phyloP scores from a whole-genome alignment of 345 rosid species.

The Rhodomyrtus tomentosa region DNA sequence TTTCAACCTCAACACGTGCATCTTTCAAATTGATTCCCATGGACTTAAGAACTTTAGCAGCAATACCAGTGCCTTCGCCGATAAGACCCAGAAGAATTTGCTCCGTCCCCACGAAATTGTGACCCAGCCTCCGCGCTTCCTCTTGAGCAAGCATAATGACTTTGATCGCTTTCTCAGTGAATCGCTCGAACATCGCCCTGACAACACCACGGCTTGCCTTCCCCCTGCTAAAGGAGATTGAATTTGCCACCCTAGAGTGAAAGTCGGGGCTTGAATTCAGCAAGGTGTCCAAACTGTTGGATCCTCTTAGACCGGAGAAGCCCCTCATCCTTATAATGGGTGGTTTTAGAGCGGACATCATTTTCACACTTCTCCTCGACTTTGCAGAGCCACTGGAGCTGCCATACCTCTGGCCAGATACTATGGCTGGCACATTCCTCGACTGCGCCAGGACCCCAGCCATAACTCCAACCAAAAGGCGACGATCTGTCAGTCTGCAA shows the following conservation, averaged over 20 bases:
- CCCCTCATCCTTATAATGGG: slow-evolving; percentile 33
- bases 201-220: slow-evolving; percentile 36
- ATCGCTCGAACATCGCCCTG: slow-evolving; percentile 90
- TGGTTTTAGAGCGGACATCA: slow-evolving; percentile 26
- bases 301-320: slow-evolving; percentile 45
- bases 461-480: slow-evolving; percentile 23
- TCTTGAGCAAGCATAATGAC: slow-evolving; percentile 96
- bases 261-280: slow-evolving; percentile 28
- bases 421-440: slow-evolving; percentile 29
- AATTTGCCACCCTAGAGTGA: slow-evolving; percentile 25
- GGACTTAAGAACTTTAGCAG: slow-evolving; percentile 90
- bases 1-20: slow-evolving; percentile 94
- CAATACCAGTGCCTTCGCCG: slow-evolving; percentile 95
- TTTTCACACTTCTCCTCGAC: slow-evolving; percentile 27
- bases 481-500: neutral
- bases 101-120: slow-evolving; percentile 96
- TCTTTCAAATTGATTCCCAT: slow-evolving; percentile 96
- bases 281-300: slow-evolving; percentile 33
- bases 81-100: slow-evolving; percentile 83
- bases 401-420: slow-evolving; percentile 23
- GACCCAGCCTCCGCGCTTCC: slow-evolving; percentile 95
- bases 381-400: slow-evolving; percentile 32
- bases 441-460: slow-evolving; percentile 55
- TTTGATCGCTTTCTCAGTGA: slow-evolving; percentile 91
- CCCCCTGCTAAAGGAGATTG: slow-evolving; percentile 25